A percentile compares a stretch with the other conserved stretches of the same genome.
Evolutionary conservation across 306 rosid species (phyloP).

Genomic region (Fragaria vesca): DNA sequence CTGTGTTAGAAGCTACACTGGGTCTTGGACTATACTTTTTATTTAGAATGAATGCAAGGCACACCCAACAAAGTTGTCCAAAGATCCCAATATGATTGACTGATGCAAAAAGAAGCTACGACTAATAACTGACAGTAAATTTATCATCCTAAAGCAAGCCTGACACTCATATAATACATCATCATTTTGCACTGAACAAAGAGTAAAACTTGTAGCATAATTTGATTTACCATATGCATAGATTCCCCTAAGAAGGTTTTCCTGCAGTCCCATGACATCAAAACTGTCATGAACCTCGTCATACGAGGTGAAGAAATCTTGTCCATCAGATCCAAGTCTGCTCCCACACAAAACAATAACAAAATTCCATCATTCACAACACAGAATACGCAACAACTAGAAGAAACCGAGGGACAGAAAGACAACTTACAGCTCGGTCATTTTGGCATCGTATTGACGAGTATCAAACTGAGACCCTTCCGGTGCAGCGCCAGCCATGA

Average conservation of each 20-base stretch:
- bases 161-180: neutral
- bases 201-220: neutral
- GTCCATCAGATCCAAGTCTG: slow-evolving; percentile 59
- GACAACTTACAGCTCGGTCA: slow-evolving; percentile 58
- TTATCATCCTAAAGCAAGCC: neutral
- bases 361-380: slow-evolving; percentile 2
- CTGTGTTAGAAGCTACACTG: neutral
- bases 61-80: neutral
- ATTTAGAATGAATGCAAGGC: neutral
- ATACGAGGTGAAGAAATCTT: slow-evolving; percentile 61
- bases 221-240: slow-evolving; percentile 63
- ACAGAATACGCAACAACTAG: neutral
- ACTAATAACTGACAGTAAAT: neutral
- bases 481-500: slow-evolving; percentile 55
- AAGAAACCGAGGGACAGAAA: neutral
- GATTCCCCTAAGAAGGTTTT: slow-evolving; percentile 72
- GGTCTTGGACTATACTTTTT: neutral
- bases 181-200: neutral
- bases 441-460: slow-evolving; percentile 63
- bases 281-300: slow-evolving; percentile 69
- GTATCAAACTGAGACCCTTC: slow-evolving; percentile 69
- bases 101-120: neutral
- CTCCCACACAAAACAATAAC: slow-evolving; percentile 25
- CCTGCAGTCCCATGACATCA: slow-evolving; percentile 71
- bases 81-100: neutral